Evolutionary conservation across 129 eudicot genomes (phyloP), one percentile per base, ranked within the genome.

Genomic region (Daucus carota): DNA sequence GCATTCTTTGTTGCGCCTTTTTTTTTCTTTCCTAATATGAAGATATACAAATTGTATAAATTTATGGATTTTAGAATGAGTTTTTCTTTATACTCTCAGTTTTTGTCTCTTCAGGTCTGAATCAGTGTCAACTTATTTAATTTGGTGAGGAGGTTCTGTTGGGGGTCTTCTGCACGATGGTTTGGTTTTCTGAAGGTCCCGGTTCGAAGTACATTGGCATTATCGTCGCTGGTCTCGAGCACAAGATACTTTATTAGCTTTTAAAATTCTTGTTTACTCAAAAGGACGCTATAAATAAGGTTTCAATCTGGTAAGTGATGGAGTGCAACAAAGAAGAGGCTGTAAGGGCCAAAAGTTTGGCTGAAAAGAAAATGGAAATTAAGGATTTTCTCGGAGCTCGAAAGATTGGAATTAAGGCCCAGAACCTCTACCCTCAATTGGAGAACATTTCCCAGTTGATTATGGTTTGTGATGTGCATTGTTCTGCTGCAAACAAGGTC

Each of bases 321-420:
- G 95, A 87, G 42, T 85, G 88, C 86, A 89, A 87, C 82, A 83
- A 67, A 83, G 96, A 87, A 81, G 92, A 89, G 81, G 96, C 96
- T 22, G 43, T 40, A 33, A 77, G 88, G 81, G 90, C 89, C 60
- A 87, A 81, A 63, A 77, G 60, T 38, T 29, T 87, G 24, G 96
- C 96, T 29, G 92, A 89, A 78, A 79, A 77, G 65, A 87, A 79
- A 71, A 83, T 89, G 92, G 90, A 85, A 75, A 80, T 15, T 42
- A 89, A 83, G 50, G 96, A 89, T 57, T 87, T 85, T 34, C 36
- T 36, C 1, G 86, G 82, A 42, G 92, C 96, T 14, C 76, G 79
- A 31, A 85, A 85, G 81, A 33, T 81, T 46, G 96, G 92, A 18
- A 32, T 60, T 11, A 87, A 85, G 75, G 96, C 96, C 75, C 92